Conservation (phyloP, 2,329 filamentous ascomycete species). For the Biscogniauxia mediterranea region DNA sequence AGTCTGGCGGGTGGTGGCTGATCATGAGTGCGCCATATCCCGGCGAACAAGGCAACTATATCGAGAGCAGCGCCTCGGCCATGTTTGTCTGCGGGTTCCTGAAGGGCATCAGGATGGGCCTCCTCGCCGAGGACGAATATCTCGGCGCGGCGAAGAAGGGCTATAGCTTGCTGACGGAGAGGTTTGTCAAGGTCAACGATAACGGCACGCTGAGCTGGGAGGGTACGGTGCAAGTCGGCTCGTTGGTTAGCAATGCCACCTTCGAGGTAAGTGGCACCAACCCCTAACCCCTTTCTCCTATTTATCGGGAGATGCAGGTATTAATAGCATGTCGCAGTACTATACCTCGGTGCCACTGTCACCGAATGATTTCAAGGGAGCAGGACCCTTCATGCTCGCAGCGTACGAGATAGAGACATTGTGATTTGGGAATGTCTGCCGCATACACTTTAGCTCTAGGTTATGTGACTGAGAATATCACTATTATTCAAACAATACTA, state of each 20-base stretch:
- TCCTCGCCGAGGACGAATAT: constrained; percentile 33
- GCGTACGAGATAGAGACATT: constrained; percentile 33
- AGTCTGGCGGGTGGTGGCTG: constrained; percentile 55
- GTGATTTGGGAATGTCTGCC: constrained; percentile 1
- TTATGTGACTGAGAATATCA: no score
- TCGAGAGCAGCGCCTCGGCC: constrained; percentile 57
- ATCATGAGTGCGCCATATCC: constrained; percentile 51
- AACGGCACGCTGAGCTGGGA: constrained; percentile 50
- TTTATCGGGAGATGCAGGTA: not conserved
- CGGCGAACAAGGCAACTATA: constrained; percentile 52
- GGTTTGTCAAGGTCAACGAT: constrained; percentile 44
- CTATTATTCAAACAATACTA: no score
- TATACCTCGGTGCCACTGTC: constrained; percentile 40
- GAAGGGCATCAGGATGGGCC: constrained; percentile 42
- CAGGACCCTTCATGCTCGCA: constrained; percentile 40
- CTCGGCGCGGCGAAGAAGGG: constrained; percentile 40
- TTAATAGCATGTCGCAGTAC: constrained; percentile 32
- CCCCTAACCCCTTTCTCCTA: not conserved
- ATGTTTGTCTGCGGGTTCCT: constrained; percentile 57
- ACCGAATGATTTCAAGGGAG: constrained; percentile 38
- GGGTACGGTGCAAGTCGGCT: constrained; percentile 51
- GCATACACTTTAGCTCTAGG: not conserved
- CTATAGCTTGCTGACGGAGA: constrained; percentile 42
- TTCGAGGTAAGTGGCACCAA: constrained; percentile 42
- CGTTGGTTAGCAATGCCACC: constrained; percentile 44